phyloP scores from a whole-genome alignment of 164 flowering plant species.

The Warburgia ugandensis region DNA sequence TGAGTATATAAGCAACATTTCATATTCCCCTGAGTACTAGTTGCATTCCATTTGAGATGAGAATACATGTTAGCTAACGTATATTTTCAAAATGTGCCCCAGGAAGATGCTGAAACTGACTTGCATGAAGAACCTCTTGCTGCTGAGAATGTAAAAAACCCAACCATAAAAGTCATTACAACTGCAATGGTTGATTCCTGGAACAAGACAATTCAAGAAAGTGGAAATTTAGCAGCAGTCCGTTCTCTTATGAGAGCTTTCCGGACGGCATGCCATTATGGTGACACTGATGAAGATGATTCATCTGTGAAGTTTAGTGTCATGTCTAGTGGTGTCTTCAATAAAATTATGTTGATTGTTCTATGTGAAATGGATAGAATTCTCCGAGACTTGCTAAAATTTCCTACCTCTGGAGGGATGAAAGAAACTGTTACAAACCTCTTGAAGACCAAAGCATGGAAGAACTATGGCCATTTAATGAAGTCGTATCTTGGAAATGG shows the following conservation, averaged over 20 bases:
- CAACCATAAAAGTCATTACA: constrained; percentile 46
- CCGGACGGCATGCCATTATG: constrained; percentile 82
- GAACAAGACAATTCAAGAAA: constrained; percentile 43
- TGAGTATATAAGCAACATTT: constrained; percentile 22
- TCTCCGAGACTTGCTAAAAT: constrained; percentile 56
- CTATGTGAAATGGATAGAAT: constrained; percentile 81
- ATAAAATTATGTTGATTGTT: constrained; percentile 75
- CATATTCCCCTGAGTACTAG: background rate
- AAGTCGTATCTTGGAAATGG: constrained; percentile 95
- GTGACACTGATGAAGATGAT: constrained; percentile 65
- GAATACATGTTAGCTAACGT: background rate
- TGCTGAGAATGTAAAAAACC: constrained; percentile 25
- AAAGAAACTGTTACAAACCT: constrained; percentile 52
- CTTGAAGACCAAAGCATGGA: constrained; percentile 65
- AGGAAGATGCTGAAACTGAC: constrained; percentile 21
- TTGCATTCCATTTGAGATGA: background rate
- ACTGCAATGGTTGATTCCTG: constrained; percentile 80
- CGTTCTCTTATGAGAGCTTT: constrained; percentile 71
- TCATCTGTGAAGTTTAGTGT: constrained; percentile 36
- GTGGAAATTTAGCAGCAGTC: constrained; percentile 47
- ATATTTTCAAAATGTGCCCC: background rate
- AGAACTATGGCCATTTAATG: constrained; percentile 54
- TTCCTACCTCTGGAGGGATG: constrained; percentile 75
- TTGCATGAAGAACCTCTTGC: constrained; percentile 12
- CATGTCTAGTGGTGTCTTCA: constrained; percentile 82